phyloP scores from a whole-genome alignment of 345 rosid genomes.

The Populus deltoides region DNA sequence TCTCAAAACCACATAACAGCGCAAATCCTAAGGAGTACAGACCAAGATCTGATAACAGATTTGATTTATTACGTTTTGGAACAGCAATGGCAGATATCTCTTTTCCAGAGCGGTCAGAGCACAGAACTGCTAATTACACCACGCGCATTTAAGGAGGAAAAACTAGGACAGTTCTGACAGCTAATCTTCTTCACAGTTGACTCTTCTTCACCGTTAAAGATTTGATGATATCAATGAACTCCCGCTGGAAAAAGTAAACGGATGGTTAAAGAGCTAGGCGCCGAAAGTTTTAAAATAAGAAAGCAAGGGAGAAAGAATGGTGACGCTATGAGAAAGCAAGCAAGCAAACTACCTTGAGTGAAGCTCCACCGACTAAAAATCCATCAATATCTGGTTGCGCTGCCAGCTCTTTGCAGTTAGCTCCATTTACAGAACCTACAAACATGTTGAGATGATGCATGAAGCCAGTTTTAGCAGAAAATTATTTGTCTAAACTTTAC shows the following conservation, averaged over 20 bases:
- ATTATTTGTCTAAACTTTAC: background rate
- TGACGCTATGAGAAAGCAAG: background rate
- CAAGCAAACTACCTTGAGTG: conserved; percentile 47
- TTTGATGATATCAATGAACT: conserved; percentile 63
- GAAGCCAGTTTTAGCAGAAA: background rate
- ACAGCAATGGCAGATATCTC: background rate
- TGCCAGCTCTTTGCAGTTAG: conserved; percentile 62
- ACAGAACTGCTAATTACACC: background rate
- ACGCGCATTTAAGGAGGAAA: background rate
- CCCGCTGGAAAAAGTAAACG: conserved; percentile 35
- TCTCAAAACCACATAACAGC: background rate
- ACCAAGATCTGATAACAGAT: background rate
- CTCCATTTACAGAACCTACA: conserved; percentile 65
- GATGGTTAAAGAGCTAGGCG: background rate
- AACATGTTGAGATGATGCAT: background rate
- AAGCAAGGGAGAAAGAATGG: background rate
- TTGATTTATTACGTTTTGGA: background rate
- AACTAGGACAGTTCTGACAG: background rate
- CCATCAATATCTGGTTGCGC: conserved; percentile 65
- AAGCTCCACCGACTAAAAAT: conserved; percentile 82
- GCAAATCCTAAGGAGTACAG: background rate
- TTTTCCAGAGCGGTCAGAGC: background rate
- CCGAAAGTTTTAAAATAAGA: background rate
- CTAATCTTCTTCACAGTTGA: conserved; percentile 22
- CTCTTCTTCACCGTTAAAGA: conserved; percentile 55